Evolutionary conservation across 208 protist species (phyloP).

Genomic region (Trypanosomatidae sp.): DNA sequence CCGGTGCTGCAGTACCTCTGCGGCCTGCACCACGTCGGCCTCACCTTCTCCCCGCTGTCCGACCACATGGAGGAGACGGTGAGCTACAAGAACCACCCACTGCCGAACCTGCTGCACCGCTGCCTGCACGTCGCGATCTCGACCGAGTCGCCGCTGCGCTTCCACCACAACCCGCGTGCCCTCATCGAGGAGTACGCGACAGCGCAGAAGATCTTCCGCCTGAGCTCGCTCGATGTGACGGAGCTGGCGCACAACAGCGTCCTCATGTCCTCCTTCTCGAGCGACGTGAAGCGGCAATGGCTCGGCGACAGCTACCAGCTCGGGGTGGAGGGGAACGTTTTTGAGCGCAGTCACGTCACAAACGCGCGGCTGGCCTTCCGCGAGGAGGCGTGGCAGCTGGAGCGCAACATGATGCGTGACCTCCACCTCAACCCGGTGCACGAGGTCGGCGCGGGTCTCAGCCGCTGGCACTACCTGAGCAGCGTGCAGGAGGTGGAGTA

Average conservation of each 20-base stretch:
- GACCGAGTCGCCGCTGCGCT: slow-evolving; percentile 96
- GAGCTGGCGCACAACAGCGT: slow-evolving; percentile 91
- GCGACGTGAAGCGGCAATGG: slow-evolving; percentile 74
- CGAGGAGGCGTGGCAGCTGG: slow-evolving; percentile 77
- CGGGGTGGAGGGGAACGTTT: slow-evolving; percentile 69
- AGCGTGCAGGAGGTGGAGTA: slow-evolving; percentile 87
- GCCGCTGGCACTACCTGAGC: slow-evolving; percentile 79
- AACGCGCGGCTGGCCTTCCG: slow-evolving; percentile 86
- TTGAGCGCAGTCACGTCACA: slow-evolving; percentile 81
- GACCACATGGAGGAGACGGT: slow-evolving; percentile 96
- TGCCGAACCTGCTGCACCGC: slow-evolving; percentile 93
- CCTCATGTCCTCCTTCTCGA: slow-evolving; percentile 81
- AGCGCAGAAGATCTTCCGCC: slow-evolving; percentile 85
- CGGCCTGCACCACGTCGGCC: slow-evolving; percentile 95
- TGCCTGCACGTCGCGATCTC: slow-evolving; percentile 97
- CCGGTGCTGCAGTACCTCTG: slow-evolving; percentile 98
- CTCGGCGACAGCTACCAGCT: slow-evolving; percentile 67
- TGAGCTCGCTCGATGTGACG: slow-evolving; percentile 85
- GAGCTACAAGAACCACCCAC: slow-evolving; percentile 93
- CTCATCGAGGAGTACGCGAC: slow-evolving; percentile 91
- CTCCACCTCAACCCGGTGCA: slow-evolving; percentile 51
- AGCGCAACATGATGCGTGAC: slow-evolving; percentile 84
- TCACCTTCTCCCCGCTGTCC: slow-evolving; percentile 96
- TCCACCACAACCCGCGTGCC: slow-evolving; percentile 79
- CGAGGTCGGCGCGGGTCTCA: slow-evolving; percentile 46